A percentile compares a stretch with the other conserved stretches of the same genome.
These are phyloP conservation scores for Inga laurina DNA, from an alignment of 306 rosid genomes.

Conservation along the genomic window DNA sequence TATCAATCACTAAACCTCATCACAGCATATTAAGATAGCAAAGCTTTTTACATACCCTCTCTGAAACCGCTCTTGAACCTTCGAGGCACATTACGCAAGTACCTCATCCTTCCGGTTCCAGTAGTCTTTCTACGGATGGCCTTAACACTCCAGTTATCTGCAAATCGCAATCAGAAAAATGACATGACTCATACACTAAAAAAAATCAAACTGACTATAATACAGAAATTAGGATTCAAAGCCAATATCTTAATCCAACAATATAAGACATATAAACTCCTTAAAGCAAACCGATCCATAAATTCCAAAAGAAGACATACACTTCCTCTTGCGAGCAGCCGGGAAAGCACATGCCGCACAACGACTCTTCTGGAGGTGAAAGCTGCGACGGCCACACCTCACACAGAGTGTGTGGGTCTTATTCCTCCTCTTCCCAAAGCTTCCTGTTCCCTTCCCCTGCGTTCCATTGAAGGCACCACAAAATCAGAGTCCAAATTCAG, in stretches of 20 bases:
- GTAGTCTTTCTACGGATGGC: conserved; percentile 99
- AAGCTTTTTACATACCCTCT: conserved; percentile 58
- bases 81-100: conserved; percentile 91
- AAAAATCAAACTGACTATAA: not conserved
- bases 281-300: not conserved
- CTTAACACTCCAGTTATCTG: conserved; percentile 98
- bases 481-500: not conserved
- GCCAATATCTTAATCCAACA: not conserved
- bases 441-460: conserved; percentile 97
- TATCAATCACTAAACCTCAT: not conserved
- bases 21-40: not conserved
- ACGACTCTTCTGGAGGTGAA: conserved; percentile 96
- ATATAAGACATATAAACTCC: not conserved
- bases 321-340: conserved; percentile 88
- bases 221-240: not conserved
- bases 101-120: conserved; percentile 98
- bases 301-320: conserved; percentile 34
- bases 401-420: conserved; percentile 97
- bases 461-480: not conserved
- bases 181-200: too few species aligned
- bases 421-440: conserved; percentile 98
- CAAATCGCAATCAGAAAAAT: not conserved
- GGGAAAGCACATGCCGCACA: conserved; percentile 93
- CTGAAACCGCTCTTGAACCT: conserved; percentile 99
- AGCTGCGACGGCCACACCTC: conserved; percentile 98